phyloP scores from a whole-genome alignment of 2,329 filamentous ascomycete genomes.

The Rhynchosporium graminicola region DNA sequence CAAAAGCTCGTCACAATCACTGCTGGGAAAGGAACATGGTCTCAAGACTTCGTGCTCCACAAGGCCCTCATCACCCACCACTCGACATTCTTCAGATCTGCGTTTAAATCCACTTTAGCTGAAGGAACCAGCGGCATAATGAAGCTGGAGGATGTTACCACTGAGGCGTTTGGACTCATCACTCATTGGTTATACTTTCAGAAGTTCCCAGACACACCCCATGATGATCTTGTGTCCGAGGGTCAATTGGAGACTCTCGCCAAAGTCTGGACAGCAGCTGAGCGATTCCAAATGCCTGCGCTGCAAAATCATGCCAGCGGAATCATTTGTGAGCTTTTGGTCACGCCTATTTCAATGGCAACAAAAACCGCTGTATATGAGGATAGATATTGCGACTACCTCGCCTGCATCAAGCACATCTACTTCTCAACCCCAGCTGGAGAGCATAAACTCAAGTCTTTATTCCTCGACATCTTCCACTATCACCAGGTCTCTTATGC shows the following conservation, averaged over 20 bases:
- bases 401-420: conserved; percentile 7
- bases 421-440: conserved; percentile 7
- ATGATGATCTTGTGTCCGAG: too few relatives aligned
- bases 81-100: conserved; percentile 5
- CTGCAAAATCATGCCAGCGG: neutral
- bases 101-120: neutral
- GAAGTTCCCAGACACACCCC: neutral
- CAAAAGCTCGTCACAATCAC: conserved; percentile 3
- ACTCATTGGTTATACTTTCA: conserved; percentile 7
- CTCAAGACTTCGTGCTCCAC: conserved; percentile 2
- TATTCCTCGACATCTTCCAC: conserved; percentile 5
- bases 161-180: neutral
- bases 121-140: neutral
- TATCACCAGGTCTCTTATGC: neutral
- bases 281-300: neutral
- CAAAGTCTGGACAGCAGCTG: neutral
- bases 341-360: neutral
- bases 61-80: neutral
- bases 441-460: neutral
- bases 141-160: conserved; percentile 4
- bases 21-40: neutral
- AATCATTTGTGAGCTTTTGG: neutral
- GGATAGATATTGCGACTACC: neutral
- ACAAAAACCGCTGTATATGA: neutral
- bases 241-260: neutral